Evolutionary conservation across 2,329 filamentous ascomycete genomes (phyloP), one percentile per base, ranked within the genome.

Genomic region (Fusarium tricinctum): DNA sequence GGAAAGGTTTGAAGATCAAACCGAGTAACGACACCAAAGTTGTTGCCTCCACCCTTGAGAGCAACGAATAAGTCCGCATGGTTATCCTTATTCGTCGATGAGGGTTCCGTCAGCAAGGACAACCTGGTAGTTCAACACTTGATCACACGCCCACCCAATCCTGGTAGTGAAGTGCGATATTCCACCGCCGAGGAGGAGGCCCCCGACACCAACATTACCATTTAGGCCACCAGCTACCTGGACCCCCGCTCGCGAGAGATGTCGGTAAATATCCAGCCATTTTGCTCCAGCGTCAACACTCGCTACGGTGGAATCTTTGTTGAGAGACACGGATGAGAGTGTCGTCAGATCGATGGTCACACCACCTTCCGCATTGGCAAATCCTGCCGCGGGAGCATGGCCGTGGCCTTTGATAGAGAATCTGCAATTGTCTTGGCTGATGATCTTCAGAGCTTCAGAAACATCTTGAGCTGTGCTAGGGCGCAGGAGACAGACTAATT

Each of bases 1-100:
- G 7, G 23, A 13, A 51, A 51, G 1, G 26, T 20, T 23, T 51
- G 19, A 7, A 51, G 4, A 9, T 56, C 53, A 13, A 56, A 56
- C 6, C 53, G 45, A 8, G 77, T 79, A 4, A 75, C 66, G 50
- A 78, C 26, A 1, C 58, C 56, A 12, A 62, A 54, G 14, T 61
- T 61, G 4, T 38, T 62, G 0, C 46, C 49, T 6, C 58, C 58
- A 19, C 58, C 58, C 8, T 61, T 62, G 4, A 62, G 5, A 15
- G 58, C 46, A 5, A 51, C 28, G 5, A 46, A 54, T 0, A 62
- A 5, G 3, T 54, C 47, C 0, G 4, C 2, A 1, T 61, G 35
- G 1, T 5, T 17, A 0, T 46, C 19, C 3, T 42, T 23, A 4
- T 46, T 28, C 2, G 1, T 8, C 54, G 1, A 54, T 3, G 0